Base-by-base conservation (phyloP, 164 flowering plant genomes). In the Buxus sempervirens region DNA sequence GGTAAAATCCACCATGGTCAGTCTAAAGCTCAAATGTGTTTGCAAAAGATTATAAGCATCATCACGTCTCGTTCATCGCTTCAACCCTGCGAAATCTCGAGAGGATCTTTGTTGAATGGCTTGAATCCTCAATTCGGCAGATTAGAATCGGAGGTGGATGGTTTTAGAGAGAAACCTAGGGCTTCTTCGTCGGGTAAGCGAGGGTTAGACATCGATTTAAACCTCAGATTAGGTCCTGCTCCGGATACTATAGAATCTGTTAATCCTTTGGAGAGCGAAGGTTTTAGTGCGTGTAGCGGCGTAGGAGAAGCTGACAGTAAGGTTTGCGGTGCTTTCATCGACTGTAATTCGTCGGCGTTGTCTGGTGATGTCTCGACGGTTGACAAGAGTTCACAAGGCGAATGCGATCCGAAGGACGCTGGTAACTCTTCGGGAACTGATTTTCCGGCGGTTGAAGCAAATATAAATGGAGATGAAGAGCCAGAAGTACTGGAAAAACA, bases 11-110 rank as follows among this genome's bases (percentile, higher is more conserved):
- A 45, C 1, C 51, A 36, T 54, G 59, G 78, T 16, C 55, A 74
- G 60, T 80, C 87, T 48, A 81, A 69, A 36, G 66, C 83, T 25
- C 87, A 84, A 67, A 54, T 62, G 58, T 69, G 74, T 9, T 62
- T 82, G 21, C 27, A 61, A 54, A 84, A 78, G 75, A 84, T 84
- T 68, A 68, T 84, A 18, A 64, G 56, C 58, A 65, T 72, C 9
- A 84, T 84, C 60, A 28, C 76, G n/a, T 62, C 71, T 58, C 24
- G 54, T 25, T 28, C 62, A 22, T 70, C 67, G 49, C 1, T 57
- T 57, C 62, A 21, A 66, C 54, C 54, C n/a, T 16, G 57, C 26
- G 54, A 26, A 49, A 42, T 24, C 61, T 51, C 63, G 5, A 64
- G 41, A 48, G 55, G n/a, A 48, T 48, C 53, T 1, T 48, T 64